Evolutionary conservation across 176 grass and related monocot species (phyloP).

Genomic region (Saccharum spontaneum): DNA sequence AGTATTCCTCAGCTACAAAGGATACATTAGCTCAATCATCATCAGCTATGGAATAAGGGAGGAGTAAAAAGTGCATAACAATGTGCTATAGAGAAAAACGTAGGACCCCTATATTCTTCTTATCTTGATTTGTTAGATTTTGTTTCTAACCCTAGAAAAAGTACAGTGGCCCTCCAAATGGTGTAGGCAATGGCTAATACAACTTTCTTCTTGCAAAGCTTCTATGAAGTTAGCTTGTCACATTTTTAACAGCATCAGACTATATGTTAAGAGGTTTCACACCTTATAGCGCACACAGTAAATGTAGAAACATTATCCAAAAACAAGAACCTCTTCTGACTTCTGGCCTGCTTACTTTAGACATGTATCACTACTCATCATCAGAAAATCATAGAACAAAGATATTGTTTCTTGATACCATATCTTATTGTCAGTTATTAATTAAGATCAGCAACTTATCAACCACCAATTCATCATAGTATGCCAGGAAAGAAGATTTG

Average conservation of each 20-base stretch:
- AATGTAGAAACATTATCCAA: background rate
- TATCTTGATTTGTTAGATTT: background rate
- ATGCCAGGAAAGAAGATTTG: background rate
- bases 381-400: background rate
- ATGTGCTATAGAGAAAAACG: background rate
- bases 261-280: background rate
- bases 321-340: background rate
- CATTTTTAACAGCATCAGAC: background rate
- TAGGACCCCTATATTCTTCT: background rate
- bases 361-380: background rate
- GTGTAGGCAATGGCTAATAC: background rate
- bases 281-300: background rate
- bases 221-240: background rate
- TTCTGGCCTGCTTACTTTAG: background rate
- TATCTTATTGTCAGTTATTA: background rate
- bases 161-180: background rate
- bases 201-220: background rate
- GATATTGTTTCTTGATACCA: background rate
- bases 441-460: background rate
- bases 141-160: background rate
- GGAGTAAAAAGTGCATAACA: background rate
- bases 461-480: background rate
- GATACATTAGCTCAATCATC: conserved; percentile 18
- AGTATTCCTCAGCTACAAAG: conserved; percentile 69
- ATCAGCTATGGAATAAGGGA: background rate